Evolutionary conservation across 345 rosid species (phyloP).

Genomic region (Trapa bicornis): DNA sequence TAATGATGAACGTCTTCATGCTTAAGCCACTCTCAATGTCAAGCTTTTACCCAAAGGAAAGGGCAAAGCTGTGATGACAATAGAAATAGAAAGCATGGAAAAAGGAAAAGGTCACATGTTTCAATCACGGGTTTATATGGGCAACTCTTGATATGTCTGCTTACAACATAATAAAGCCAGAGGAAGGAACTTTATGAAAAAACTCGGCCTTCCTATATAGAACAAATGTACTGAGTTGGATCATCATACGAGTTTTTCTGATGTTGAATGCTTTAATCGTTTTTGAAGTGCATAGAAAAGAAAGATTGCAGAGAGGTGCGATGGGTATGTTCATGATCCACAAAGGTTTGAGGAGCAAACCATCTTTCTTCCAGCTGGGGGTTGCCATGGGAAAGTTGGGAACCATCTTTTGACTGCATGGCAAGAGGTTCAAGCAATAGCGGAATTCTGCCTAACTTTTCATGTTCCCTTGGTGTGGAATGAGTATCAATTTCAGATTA

Average conservation of each 20-base stretch:
- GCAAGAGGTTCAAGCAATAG: constrained; percentile 27
- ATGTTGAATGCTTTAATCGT: neutral
- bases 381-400: constrained; percentile 66
- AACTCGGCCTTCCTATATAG: neutral
- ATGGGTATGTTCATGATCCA: neutral
- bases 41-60: neutral
- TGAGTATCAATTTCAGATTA: constrained; percentile 66
- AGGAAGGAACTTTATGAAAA: neutral
- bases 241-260: neutral
- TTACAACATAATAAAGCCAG: neutral
- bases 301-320: neutral
- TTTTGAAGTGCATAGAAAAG: neutral
- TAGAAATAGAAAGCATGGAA: neutral
- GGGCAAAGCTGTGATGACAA: neutral
- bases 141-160: neutral
- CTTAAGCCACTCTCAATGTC: neutral
- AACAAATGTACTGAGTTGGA: neutral
- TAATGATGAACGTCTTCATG: neutral
- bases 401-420: constrained; percentile 33
- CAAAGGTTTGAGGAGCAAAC: constrained; percentile 25
- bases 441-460: constrained; percentile 30
- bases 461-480: constrained; percentile 40
- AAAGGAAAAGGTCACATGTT: neutral
- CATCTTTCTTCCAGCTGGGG: constrained; percentile 55
- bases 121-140: neutral